Conservation (phyloP, 352 stramenopile species). For the Pythium folliculosum region DNA sequence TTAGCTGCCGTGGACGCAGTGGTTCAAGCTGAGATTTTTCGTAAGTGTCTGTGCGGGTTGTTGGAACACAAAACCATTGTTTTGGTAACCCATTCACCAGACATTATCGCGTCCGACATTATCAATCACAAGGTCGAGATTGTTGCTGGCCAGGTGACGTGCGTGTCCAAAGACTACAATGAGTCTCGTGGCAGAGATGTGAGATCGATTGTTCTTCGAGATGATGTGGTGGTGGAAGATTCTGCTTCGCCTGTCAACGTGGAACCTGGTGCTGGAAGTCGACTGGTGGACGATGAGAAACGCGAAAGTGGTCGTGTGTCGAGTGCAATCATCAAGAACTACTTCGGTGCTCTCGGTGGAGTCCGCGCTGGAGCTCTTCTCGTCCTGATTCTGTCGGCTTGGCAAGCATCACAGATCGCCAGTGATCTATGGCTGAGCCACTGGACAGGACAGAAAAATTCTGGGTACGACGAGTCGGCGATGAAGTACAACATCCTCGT, state of each 20-base stretch:
- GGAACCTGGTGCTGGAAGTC: not conserved
- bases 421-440: conserved; percentile 30
- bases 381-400: conserved; percentile 19
- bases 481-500: conserved; percentile 30
- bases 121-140: conserved; percentile 3
- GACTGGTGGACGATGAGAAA: conserved; percentile 43
- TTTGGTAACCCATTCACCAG: conserved; percentile 13
- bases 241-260: too few species aligned
- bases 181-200: not conserved
- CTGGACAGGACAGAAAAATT: conserved; percentile 39
- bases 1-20: conserved; percentile 93
- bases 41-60: conserved; percentile 42
- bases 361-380: conserved; percentile 20
- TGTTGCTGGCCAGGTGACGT: not conserved
- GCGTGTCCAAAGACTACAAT: not conserved
- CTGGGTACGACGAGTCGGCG: conserved; percentile 23
- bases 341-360: conserved; percentile 43
- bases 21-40: conserved; percentile 90
- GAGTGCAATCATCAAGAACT: conserved; percentile 34
- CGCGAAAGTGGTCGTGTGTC: conserved; percentile 43
- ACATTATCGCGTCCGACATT: conserved; percentile 22
- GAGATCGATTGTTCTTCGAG: not conserved
- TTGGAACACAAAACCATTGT: conserved; percentile 23
- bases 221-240: not conserved
- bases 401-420: conserved; percentile 36